A percentile compares a stretch with the other conserved stretches of the same genome.
Conservation (phyloP, 2,329 filamentous ascomycete genomes). For the Aureobasidium sp. region DNA sequence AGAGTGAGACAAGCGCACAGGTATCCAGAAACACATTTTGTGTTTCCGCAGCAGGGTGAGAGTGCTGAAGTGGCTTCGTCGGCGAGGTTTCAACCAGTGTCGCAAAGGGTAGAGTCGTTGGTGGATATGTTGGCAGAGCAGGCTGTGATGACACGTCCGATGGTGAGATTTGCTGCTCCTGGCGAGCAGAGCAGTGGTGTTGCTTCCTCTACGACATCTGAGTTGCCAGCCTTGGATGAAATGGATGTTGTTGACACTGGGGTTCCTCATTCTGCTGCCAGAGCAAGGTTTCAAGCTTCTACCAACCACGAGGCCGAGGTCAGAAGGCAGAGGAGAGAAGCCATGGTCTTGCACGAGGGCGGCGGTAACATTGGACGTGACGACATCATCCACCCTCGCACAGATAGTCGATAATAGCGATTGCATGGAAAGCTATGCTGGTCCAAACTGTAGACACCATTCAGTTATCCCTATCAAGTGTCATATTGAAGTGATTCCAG, state of each 20-base stretch:
- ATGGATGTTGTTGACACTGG: conserved; percentile 17
- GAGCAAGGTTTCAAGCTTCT: conserved; percentile 49
- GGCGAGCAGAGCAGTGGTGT: neutral
- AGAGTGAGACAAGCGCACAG: no score
- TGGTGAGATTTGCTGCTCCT: neutral
- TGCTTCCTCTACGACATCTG: conserved; percentile 21
- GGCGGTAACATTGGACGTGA: conserved; percentile 63
- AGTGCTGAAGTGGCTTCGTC: neutral
- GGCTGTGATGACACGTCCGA: neutral
- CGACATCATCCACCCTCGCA: conserved; percentile 57
- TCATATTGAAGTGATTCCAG: neutral
- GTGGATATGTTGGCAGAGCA: conserved; percentile 4
- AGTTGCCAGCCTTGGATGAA: conserved; percentile 26
- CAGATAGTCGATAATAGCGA: neutral
- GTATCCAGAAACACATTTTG: neutral
- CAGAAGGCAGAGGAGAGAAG: conserved; percentile 67
- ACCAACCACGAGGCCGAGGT: conserved; percentile 54
- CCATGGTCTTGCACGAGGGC: conserved; percentile 87
- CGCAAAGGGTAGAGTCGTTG: conserved; percentile 5
- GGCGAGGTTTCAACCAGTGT: neutral
- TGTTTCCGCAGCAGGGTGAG: neutral
- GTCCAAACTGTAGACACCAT: neutral
- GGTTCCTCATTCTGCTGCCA: conserved; percentile 33
- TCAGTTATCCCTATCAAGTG: neutral
- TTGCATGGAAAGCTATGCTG: no score